Evolutionary conservation across 208 protist genomes (phyloP), one percentile per base, ranked within the genome.

Genomic region (Herpetomonas tarakana): DNA sequence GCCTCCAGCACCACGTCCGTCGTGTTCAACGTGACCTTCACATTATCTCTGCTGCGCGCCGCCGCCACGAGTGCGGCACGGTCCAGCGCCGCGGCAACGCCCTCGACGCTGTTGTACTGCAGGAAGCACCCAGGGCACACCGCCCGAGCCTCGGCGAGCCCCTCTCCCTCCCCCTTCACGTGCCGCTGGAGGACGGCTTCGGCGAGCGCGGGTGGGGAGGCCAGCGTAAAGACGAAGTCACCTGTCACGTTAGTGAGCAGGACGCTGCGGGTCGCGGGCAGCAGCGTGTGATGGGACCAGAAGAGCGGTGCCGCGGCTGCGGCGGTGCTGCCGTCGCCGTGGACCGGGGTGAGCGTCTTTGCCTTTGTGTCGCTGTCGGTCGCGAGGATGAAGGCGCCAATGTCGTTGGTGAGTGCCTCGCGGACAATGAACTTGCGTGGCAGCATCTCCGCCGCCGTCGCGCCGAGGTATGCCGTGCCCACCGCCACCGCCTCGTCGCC

Each of bases 401-500:
- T 66, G 46, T 75, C 65, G 49, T 75, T 78, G 24, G 62, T 82
- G 49, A 85, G 38, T 59, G 69, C 72, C 70, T 88, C 81, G 18
- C 68, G 62, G 26, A 87, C 61, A 4, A 19, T 18, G 28, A 81
- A 71, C 1, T 21, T 16, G 4, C 60, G 30, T 0, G 45, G 65
- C 18, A 62, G 4, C n/a, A 74, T 44, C 25, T 51, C 53, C 0
- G 72, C 65, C 27, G 55, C 27, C 26, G 58, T 41, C 12, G 78
- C 81, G 14, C 65, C 78, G 16, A 93, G 70, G 24, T 83, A 62
- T 41, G 79, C 68, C 7, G 88, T 72, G 9, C 91, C 91, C 31
- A 91, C 27, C 26, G 83, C 91, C 0, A 71, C 71, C 4, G 87
- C 83, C 71, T 96, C 91, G 56, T 96, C 88, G 24, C 81, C 76